Evolutionary conservation across 768 basidiomycete species (phyloP).

Genomic region (Pholiota microspora): DNA sequence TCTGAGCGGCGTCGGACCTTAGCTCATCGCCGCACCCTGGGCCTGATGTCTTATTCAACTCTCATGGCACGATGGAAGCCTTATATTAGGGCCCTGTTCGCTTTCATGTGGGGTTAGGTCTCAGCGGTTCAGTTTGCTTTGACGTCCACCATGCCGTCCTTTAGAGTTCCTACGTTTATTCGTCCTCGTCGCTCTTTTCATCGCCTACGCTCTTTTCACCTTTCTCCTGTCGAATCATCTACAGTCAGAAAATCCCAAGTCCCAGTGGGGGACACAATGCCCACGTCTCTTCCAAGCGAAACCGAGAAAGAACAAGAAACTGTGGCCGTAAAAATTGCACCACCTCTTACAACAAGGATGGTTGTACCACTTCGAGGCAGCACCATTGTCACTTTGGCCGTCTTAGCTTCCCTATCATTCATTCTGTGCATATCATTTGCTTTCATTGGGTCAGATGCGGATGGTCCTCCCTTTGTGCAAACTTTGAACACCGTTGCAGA

Average conservation of each 20-base stretch:
- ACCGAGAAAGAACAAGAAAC: background rate
- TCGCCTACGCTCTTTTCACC: slow-evolving; percentile 43
- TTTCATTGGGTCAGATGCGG: slow-evolving; percentile 43
- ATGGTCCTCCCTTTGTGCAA: slow-evolving; percentile 37
- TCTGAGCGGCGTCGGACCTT: slow-evolving; percentile 13
- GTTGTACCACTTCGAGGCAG: slow-evolving; percentile 28
- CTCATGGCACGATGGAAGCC: slow-evolving; percentile 10
- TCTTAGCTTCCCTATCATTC: slow-evolving; percentile 47
- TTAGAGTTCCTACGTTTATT: slow-evolving; percentile 28
- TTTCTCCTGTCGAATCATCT: slow-evolving; percentile 26
- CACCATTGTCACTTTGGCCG: slow-evolving; percentile 32
- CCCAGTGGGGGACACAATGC: slow-evolving; percentile 21
- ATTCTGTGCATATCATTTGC: slow-evolving; percentile 45
- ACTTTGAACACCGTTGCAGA: slow-evolving; percentile 38
- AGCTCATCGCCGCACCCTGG: slow-evolving; percentile 20
- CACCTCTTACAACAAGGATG: slow-evolving; percentile 17
- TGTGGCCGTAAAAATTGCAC: background rate
- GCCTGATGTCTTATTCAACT: slow-evolving; percentile 4
- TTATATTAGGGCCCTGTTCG: slow-evolving; percentile 15
- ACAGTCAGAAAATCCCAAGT: slow-evolving; percentile 20
- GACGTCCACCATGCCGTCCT: slow-evolving; percentile 22
- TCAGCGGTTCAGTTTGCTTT: slow-evolving; percentile 11
- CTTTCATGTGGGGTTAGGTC: slow-evolving; percentile 1
- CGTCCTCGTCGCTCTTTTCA: slow-evolving; percentile 33
- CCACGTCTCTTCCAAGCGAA: slow-evolving; percentile 10